Evolutionary conservation across 2,329 filamentous ascomycete species (phyloP).

Genomic region (Arthroderma sp.): DNA sequence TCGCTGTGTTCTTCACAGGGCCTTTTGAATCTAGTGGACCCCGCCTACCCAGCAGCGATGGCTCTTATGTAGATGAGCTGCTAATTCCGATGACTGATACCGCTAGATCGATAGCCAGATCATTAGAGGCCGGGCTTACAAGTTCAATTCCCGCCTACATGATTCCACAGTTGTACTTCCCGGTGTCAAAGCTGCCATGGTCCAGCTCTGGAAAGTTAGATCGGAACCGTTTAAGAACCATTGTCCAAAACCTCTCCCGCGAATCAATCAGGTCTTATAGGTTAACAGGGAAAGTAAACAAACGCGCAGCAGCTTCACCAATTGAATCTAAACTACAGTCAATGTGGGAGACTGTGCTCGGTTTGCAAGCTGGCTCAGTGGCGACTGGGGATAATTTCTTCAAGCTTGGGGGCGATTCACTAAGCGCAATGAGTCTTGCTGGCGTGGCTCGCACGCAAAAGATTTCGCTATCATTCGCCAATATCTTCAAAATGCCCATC

Average conservation of each 20-base stretch:
- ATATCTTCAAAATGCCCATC: constrained; percentile 20
- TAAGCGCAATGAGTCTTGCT: constrained; percentile 16
- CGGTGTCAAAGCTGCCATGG: constrained; percentile 24
- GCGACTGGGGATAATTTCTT: constrained; percentile 13
- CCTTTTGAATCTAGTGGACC: neutral
- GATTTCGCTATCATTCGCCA: constrained; percentile 12
- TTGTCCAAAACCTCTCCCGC: constrained; percentile 13
- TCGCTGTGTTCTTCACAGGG: constrained; percentile 9
- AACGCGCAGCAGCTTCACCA: constrained; percentile 2
- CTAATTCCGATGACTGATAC: constrained; percentile 8
- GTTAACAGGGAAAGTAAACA: constrained; percentile 4
- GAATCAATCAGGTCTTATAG: constrained; percentile 7
- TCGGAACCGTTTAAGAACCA: constrained; percentile 17
- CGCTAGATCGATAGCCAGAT: constrained; percentile 7
- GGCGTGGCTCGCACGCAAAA: constrained; percentile 10
- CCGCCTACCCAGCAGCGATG: constrained; percentile 5
- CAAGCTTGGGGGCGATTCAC: constrained; percentile 13
- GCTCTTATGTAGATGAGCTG: constrained; percentile 7
- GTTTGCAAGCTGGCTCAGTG: constrained; percentile 5
- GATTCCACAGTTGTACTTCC: constrained; percentile 25
- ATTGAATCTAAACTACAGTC: constrained; percentile 8
- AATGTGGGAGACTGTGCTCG: constrained; percentile 8
- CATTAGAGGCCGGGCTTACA: constrained; percentile 6
- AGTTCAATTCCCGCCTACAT: constrained; percentile 23
- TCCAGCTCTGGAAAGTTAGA: constrained; percentile 27